phyloP scores from a whole-genome alignment of 2,329 filamentous ascomycete species.

The Thermochaetoides dissita region DNA sequence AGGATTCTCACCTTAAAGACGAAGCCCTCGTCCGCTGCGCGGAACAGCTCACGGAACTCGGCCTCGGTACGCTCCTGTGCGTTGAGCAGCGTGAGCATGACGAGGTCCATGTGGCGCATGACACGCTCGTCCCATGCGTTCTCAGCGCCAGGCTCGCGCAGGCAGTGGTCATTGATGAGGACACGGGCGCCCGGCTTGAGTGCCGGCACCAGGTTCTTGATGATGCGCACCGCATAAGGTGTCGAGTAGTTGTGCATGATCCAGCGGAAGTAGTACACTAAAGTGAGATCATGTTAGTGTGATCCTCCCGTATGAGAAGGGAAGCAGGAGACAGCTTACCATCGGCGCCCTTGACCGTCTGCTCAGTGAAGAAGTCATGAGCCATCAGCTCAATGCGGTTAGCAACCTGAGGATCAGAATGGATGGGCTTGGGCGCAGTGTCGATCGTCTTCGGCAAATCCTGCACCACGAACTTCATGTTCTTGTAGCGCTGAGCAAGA shows the following conservation, averaged over 20 bases:
- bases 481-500: constrained; percentile 34
- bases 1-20: constrained; percentile 19
- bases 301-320: neutral
- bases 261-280: constrained; percentile 44
- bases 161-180: constrained; percentile 27
- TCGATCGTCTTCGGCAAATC: constrained; percentile 36
- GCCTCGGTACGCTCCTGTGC: constrained; percentile 28
- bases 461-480: constrained; percentile 41
- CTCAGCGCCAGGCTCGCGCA: constrained; percentile 21
- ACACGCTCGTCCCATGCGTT: constrained; percentile 24
- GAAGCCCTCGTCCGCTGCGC: constrained; percentile 24
- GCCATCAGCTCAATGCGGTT: constrained; percentile 28
- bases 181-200: constrained; percentile 40
- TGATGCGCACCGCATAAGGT: constrained; percentile 33
- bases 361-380: constrained; percentile 46
- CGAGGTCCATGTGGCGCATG: constrained; percentile 28
- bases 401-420: constrained; percentile 24
- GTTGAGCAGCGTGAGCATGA: constrained; percentile 30
- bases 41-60: constrained; percentile 30
- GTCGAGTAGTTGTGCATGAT: constrained; percentile 51
- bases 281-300: neutral
- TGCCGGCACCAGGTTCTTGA: constrained; percentile 37
- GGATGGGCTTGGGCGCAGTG: constrained; percentile 30
- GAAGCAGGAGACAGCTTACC: constrained; percentile 19
- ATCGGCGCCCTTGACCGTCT: constrained; percentile 39